Evolutionary conservation across 192 early-diverging fungal species (phyloP), one percentile per base, ranked within the genome.

Genomic region (Radiomyces spectabilis): DNA sequence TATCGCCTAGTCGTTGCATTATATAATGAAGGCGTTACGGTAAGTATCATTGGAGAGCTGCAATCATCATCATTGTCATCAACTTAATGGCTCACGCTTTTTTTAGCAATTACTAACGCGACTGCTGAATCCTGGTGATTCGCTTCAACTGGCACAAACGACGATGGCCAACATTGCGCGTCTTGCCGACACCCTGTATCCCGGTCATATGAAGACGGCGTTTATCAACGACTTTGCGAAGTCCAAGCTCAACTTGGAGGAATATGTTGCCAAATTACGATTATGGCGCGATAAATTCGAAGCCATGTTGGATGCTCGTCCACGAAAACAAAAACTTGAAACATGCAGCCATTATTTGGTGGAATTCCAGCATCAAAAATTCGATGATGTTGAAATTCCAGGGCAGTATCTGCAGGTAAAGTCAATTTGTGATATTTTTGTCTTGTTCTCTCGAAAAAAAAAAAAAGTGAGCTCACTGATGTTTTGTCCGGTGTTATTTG

Each of bases 301-400:
- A 59, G 80, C 81, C 25, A 74, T 89, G 33, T 71, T 99, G 43
- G 87, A 90, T 49, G 77, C 76, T 56, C 83, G 92, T 33, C 91
- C 94, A n/a, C 66, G 79, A 25, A 77, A 74, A 41, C 91, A 89
- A 48, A 82, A 88, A 65, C 73, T 97, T 2, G 91, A 96, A 57
- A 78, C 88, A 54, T 91, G 86, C 62, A 89, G 85, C 30, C 88
- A 91, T 38, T 96, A 94, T 73, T 68, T 99, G 41, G 92, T 89
- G 7, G 97, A 99, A 68, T 98, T 99, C 77, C 94, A 98, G 62
- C 91, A 96, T 67, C 87, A 93, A 63, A 96, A 95, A 65, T 97
- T 98, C 61, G 95, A 97, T 55, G 94, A 98, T 48, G 89, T 99
- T n/a, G 95, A 98, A 57, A 83, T 99, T 5, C 97, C 97, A 13